Percentiles rank a stretch among this genome's conserved stretches.
Evolutionary conservation across 805 yeast species (phyloP).

Genomic region (Ogataea zsoltii): DNA sequence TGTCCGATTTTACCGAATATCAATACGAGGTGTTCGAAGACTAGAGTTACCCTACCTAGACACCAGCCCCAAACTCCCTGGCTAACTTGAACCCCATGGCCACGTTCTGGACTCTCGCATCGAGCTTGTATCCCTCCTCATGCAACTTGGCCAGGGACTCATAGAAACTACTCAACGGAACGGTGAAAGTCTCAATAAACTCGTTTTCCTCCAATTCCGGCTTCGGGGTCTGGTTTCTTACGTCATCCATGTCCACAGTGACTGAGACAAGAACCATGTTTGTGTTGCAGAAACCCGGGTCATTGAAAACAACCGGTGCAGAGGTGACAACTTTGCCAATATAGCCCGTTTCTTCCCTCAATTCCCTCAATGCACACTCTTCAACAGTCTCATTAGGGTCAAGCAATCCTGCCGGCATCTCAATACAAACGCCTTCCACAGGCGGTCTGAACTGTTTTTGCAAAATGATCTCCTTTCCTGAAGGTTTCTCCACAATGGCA

Average conservation of each 20-base stretch:
- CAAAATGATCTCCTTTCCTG: conserved; percentile 48
- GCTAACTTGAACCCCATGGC: conserved; percentile 79
- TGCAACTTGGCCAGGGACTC: conserved; percentile 52
- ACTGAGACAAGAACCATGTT: conserved; percentile 79
- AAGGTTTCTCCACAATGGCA: conserved; percentile 59
- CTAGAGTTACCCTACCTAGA: not conserved
- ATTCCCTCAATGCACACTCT: conserved; percentile 81
- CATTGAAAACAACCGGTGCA: conserved; percentile 42
- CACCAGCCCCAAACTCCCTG: conserved; percentile 6
- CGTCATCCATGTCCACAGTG: conserved; percentile 67
- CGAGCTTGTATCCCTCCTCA: conserved; percentile 71
- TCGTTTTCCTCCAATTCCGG: conserved; percentile 87
- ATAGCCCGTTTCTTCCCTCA: conserved; percentile 92
- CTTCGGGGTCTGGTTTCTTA: conserved; percentile 65
- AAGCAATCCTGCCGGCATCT: conserved; percentile 92
- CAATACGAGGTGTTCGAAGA: conserved; percentile 2
- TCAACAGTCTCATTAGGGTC: conserved; percentile 81
- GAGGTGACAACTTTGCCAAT: conserved; percentile 55
- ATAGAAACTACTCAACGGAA: conserved; percentile 62
- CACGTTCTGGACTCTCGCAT: conserved; percentile 83
- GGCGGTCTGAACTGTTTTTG: conserved; percentile 96
- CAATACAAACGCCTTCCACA: conserved; percentile 81
- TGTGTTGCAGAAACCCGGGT: conserved; percentile 82
- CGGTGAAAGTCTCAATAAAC: conserved; percentile 84
- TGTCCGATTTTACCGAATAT: not conserved